Conservation (phyloP, 345 rosid species). For the Boechera stricta region DNA sequence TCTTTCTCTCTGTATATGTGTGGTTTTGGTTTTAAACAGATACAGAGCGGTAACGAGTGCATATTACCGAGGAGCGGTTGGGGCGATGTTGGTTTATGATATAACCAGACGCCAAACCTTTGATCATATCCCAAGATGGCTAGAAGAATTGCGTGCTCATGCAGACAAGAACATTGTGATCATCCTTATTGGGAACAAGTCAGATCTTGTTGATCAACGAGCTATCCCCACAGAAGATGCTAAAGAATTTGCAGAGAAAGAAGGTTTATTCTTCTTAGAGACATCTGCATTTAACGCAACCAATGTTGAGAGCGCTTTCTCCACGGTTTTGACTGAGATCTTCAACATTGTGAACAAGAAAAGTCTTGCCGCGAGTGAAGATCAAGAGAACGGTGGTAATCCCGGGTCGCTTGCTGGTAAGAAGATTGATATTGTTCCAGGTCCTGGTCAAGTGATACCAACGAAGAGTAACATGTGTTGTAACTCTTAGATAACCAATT, state of each 20-base stretch:
- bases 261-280: constrained; percentile 80
- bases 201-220: constrained; percentile 70
- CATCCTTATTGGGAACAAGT: constrained; percentile 75
- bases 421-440: constrained; percentile 68
- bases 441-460: constrained; percentile 76
- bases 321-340: constrained; percentile 72
- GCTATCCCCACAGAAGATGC: constrained; percentile 71
- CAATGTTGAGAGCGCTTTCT: constrained; percentile 71
- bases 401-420: constrained; percentile 63
- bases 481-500: constrained; percentile 46
- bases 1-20: neutral
- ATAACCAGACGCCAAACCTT: constrained; percentile 77
- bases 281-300: constrained; percentile 74
- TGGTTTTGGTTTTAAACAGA: constrained; percentile 43
- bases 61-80: constrained; percentile 84
- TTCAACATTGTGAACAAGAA: constrained; percentile 78
- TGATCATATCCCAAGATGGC: constrained; percentile 85
- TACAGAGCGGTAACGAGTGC: constrained; percentile 89
- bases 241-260: constrained; percentile 79
- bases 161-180: constrained; percentile 85
- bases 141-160: constrained; percentile 80
- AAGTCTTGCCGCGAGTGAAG: constrained; percentile 61
- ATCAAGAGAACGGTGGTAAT: constrained; percentile 60
- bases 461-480: constrained; percentile 64
- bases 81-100: constrained; percentile 83